These are phyloP conservation scores for Takashimella koratensis DNA, from an alignment of 1,284 basidiomycete genomes.

Conservation along the genomic window DNA sequence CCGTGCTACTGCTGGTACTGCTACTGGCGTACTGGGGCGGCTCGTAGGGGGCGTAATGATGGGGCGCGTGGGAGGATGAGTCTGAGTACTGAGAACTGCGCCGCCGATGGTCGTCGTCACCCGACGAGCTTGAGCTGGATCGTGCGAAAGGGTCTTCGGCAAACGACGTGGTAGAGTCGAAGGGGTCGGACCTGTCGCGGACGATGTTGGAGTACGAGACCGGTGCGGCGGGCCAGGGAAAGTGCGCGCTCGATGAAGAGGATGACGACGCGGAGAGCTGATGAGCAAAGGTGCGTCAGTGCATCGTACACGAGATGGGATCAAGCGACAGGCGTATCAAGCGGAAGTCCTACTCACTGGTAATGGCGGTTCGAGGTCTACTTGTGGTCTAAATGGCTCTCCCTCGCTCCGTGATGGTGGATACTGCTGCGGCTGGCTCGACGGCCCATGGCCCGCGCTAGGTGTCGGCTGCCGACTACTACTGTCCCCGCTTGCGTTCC, in stretches of 20 bases:
- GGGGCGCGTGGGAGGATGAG: too few relatives aligned
- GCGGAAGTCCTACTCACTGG: conserved; percentile 4
- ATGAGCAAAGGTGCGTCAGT: conserved; percentile 1
- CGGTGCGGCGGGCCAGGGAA: conserved; percentile 21
- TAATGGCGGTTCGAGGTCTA: conserved; percentile 4
- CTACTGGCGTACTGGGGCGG: too few relatives aligned
- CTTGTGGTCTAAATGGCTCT: not conserved
- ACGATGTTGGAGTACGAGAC: not conserved
- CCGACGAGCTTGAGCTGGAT: conserved; percentile 14
- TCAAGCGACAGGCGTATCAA: too few relatives aligned
- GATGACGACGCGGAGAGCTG: conserved; percentile 37
- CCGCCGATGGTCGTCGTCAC: conserved; percentile 11
- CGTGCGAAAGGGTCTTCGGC: conserved; percentile 35
- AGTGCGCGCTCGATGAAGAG: conserved; percentile 28
- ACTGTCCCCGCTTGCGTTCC: not conserved
- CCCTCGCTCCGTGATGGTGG: not conserved
- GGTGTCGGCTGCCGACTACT: not conserved
- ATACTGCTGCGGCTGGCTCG: not conserved
- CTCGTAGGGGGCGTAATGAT: too few relatives aligned
- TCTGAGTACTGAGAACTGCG: not conserved
- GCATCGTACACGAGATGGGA: too few relatives aligned
- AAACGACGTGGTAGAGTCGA: conserved; percentile 31
- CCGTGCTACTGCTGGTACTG: too few relatives aligned
- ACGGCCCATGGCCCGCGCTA: not conserved
- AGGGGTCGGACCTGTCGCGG: conserved; percentile 27